Percentiles rank a stretch among this genome's conserved stretches.
Evolutionary conservation across 2,329 filamentous ascomycete species (phyloP).

Genomic region (Fusarium oligoseptatum): DNA sequence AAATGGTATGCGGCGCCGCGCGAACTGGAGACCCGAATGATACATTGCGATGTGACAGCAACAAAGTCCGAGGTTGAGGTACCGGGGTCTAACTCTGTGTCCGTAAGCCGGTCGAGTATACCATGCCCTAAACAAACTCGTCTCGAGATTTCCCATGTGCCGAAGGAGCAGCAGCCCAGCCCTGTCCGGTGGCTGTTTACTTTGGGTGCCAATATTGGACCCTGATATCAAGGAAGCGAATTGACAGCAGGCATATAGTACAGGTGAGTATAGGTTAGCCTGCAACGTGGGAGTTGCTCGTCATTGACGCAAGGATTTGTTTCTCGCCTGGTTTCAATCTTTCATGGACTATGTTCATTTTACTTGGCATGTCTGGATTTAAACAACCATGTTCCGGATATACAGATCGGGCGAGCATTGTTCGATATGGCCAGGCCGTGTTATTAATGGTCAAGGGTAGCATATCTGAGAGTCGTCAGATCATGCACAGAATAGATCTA

Average conservation of each 20-base stretch:
- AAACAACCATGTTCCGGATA: not conserved
- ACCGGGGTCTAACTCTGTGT: not conserved
- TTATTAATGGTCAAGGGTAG: not conserved
- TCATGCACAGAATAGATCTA: not conserved
- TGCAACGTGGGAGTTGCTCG: not conserved
- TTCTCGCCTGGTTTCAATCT: not conserved
- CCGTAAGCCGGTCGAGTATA: not conserved
- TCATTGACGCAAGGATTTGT: not conserved
- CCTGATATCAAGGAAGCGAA: not conserved
- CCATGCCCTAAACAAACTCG: not conserved
- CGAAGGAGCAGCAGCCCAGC: not conserved
- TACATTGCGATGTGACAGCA: conserved; percentile 3
- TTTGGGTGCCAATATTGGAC: not conserved
- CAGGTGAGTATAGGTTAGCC: not conserved
- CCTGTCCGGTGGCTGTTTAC: not conserved
- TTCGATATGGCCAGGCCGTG: not conserved
- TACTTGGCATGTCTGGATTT: not conserved
- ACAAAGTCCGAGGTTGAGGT: not conserved
- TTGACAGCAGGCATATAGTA: not conserved
- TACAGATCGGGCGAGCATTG: not conserved
- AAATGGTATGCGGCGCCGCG: not conserved
- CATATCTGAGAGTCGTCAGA: not conserved
- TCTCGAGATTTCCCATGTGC: not conserved
- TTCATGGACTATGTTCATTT: not conserved
- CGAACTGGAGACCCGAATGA: not conserved